These are phyloP conservation scores for Talaromyces atroroseus DNA, from an alignment of 2,329 filamentous ascomycete genomes.

Conservation along the genomic window DNA sequence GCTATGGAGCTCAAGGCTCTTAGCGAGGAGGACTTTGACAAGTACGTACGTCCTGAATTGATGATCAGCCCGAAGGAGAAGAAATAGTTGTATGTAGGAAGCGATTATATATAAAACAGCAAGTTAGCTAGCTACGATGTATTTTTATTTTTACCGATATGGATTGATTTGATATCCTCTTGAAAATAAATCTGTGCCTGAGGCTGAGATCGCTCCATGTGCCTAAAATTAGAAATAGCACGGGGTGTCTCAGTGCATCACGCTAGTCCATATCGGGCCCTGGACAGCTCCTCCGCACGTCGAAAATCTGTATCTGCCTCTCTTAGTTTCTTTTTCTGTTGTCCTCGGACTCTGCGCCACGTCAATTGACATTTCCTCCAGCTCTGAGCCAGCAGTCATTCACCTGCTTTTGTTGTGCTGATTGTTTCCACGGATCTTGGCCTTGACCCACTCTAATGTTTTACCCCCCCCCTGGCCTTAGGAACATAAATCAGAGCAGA, in stretches of 20 bases:
- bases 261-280: background rate
- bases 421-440: background rate
- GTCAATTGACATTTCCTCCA: background rate
- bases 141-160: no score
- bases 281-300: background rate
- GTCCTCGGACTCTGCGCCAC: background rate
- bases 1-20: constrained; percentile 90
- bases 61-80: constrained; percentile 82
- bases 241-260: background rate
- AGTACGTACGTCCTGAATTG: constrained; percentile 82
- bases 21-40: constrained; percentile 83
- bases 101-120: background rate
- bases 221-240: background rate
- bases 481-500: background rate
- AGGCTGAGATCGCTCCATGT: background rate
- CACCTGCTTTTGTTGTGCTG: background rate
- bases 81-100: constrained; percentile 38
- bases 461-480: background rate
- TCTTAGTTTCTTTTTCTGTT: background rate
- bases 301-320: background rate
- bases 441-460: background rate
- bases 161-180: background rate
- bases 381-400: background rate
- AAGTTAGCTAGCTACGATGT: background rate
- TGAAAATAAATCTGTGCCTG: background rate